These are phyloP conservation scores for Colletotrichum sp. DNA, from an alignment of 2,329 filamentous ascomycete species.

Conservation along the genomic window DNA sequence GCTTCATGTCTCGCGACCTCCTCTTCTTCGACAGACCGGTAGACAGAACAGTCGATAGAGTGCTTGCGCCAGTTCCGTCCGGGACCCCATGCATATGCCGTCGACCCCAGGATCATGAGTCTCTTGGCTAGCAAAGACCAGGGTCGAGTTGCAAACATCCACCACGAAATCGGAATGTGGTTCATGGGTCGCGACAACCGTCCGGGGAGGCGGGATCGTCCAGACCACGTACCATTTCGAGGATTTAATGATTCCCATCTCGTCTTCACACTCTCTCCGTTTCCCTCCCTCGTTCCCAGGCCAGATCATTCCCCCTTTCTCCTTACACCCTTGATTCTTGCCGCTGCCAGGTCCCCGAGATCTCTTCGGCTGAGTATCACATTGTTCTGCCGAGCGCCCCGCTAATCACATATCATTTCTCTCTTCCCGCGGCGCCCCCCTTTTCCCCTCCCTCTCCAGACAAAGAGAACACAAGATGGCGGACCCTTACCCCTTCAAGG, in stretches of 20 bases:
- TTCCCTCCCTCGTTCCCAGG: not conserved
- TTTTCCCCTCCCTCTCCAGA: not conserved
- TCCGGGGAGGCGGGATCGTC: not conserved
- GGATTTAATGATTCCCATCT: not conserved
- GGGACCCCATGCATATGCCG: not conserved
- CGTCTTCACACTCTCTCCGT: not conserved
- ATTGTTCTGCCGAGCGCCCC: not conserved
- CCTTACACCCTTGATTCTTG: not conserved
- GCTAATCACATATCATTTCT: not conserved
- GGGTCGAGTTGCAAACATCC: not conserved
- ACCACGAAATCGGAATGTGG: not conserved
- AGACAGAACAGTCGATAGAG: not conserved
- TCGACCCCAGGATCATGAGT: not conserved
- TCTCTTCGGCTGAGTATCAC: not conserved
- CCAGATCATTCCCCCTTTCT: not conserved
- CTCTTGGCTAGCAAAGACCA: not conserved
- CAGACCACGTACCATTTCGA: not conserved
- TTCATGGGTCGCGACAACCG: not conserved
- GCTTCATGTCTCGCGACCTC: not conserved
- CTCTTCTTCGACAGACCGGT: not conserved
- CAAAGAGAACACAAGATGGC: constrained; percentile 20
- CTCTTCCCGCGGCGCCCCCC: not conserved
- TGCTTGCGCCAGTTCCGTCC: not conserved
- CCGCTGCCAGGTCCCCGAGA: not conserved
- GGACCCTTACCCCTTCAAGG: constrained; percentile 21